Evolutionary conservation across 73 alveolate species (phyloP).

Genomic region (Paraurostyla sp.): DNA sequence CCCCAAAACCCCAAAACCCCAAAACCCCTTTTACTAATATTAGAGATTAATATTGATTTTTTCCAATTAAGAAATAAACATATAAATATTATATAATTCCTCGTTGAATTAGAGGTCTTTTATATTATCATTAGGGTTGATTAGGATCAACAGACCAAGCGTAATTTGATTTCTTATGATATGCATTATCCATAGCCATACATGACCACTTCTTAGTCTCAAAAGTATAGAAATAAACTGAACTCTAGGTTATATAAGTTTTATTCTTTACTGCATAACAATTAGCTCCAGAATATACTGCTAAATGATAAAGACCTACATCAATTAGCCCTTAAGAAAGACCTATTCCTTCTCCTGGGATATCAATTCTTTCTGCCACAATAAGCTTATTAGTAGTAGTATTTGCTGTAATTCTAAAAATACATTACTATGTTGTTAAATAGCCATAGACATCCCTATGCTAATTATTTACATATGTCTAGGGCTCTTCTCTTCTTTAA

Average conservation of each 20-base stretch:
- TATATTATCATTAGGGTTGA: no score
- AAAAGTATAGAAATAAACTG: constrained; percentile 10
- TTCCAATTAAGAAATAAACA: no score
- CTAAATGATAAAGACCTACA: constrained; percentile 24
- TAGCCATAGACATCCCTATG: constrained; percentile 48
- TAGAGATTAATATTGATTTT: no score
- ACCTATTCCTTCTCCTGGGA: background rate
- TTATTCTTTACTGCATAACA: background rate
- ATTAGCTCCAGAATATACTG: constrained; percentile 10
- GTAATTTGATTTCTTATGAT: no score
- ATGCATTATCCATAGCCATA: no score
- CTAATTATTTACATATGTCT: constrained; percentile 1
- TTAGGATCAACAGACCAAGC: no score
- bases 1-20: no score
- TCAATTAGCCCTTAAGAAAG: constrained; percentile 15
- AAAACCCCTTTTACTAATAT: no score
- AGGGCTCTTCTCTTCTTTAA: constrained; percentile 56
- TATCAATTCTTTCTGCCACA: background rate
- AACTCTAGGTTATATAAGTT: background rate
- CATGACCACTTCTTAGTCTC: constrained; percentile 15
- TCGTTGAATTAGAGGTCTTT: no score
- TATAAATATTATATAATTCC: no score
- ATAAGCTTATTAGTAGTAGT: background rate
- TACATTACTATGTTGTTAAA: background rate
- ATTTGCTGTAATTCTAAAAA: background rate